phyloP scores from a whole-genome alignment of 1,139 yeast genomes.

The Suhomyces guaymorum region DNA sequence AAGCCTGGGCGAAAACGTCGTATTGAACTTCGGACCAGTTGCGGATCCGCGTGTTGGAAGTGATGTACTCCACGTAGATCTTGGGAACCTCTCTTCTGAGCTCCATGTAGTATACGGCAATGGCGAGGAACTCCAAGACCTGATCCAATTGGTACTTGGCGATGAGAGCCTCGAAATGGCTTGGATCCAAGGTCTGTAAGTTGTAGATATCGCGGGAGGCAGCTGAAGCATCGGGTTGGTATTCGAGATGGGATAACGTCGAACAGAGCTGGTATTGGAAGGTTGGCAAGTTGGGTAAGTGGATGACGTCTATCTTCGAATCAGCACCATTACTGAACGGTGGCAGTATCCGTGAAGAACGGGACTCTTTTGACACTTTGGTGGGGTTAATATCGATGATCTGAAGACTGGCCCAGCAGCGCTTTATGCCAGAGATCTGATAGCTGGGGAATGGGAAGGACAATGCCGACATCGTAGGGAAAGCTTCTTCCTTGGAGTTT shows the following conservation, averaged over 20 bases:
- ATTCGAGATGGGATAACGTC: slow-evolving; percentile 1
- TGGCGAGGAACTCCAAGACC: slow-evolving; percentile 1
- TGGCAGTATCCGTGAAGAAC: background rate
- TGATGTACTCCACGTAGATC: background rate
- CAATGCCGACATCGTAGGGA: background rate
- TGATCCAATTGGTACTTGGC: slow-evolving; percentile 1
- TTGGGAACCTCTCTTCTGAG: slow-evolving; percentile 3
- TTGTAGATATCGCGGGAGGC: background rate
- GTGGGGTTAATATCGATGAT: background rate
- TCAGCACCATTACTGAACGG: too few relatives aligned
- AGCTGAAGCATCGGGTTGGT: background rate
- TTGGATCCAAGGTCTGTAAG: slow-evolving; percentile 1
- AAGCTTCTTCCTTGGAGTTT: too few relatives aligned
- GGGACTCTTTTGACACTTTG: background rate
- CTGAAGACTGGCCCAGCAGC: background rate
- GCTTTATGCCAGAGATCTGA: background rate
- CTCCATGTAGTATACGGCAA: slow-evolving; percentile 2
- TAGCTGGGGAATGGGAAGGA: background rate
- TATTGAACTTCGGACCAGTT: background rate
- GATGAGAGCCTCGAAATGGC: background rate
- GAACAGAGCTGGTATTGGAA: slow-evolving; percentile 1
- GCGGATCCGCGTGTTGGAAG: background rate
- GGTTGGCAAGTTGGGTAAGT: slow-evolving; percentile 1
- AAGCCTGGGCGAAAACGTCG: background rate
- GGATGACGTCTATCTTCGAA: background rate